Evolutionary conservation across 176 grass and related monocot species (phyloP), one percentile per base, ranked within the genome.

Genomic region (Ananas comosus): DNA sequence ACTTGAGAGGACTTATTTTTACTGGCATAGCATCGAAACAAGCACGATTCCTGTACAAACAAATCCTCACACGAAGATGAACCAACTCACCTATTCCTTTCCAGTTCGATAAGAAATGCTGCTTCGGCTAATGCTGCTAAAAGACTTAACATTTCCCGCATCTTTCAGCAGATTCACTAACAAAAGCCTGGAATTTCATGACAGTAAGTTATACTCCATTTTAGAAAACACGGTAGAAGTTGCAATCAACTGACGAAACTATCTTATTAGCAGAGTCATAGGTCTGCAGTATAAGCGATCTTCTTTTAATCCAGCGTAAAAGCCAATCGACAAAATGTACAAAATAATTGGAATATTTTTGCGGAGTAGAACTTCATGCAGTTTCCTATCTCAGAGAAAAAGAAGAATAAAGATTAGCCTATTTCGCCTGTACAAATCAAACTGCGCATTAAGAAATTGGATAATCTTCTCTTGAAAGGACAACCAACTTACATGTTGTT

Each of bases 91-190:
- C 93, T 96, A 77, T 96, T 96, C 54, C 74, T 92, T 76, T 92
- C 93, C 72, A 96, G 70, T 66, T 89, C 93, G 83, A 92, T 80
- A 0, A 92, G 93, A 83, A 92, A 96, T 66, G 79, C 93, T 67
- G 93, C 93, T 75, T 96, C 92, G 61, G 85, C 92, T 47, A 96
- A 74, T 73, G 93, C 82, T 54, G 89, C 93, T 72, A 90, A 65
- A 70, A 97, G 89, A 61, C 88, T 97, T 79, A 85, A 85, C 93
- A 70, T 56, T 81, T 64, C 93, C 93, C 48, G 89, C 86, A 81
- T 91, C 86, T 29, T 66, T 82, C 48, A 53, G 92, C 88, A 22
- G 91, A 96, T 68, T 96, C 92, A 56, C 92, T 91, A 75, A 96
- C 83, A 85, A 91, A 88, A 65, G 92, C 92, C 88, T 96, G 12